These are phyloP conservation scores for Pestalotiopsis fici DNA, from an alignment of 2,329 filamentous ascomycete genomes.

Conservation along the genomic window DNA sequence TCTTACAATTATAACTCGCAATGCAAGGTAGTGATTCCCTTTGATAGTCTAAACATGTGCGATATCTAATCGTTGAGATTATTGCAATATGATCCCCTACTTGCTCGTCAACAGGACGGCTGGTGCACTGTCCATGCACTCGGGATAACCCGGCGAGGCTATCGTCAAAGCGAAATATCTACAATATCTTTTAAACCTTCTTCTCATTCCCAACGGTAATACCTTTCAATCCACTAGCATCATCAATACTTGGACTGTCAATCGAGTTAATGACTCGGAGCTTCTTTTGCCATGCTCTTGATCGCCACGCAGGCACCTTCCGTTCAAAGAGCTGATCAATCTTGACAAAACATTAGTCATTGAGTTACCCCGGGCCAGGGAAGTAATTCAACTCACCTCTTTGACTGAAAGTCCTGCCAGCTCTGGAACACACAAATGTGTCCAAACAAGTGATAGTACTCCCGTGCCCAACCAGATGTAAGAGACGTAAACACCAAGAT, in stretches of 20 bases:
- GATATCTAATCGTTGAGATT: no score
- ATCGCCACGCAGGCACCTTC: background rate
- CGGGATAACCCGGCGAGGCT: no score
- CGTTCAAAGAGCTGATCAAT: background rate
- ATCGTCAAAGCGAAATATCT: no score
- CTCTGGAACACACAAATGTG: background rate
- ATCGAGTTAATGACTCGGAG: background rate
- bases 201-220: background rate
- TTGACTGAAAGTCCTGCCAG: background rate
- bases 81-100: no score
- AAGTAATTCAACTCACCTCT: background rate
- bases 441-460: background rate
- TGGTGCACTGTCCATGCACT: no score
- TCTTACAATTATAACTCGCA: no score
- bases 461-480: background rate
- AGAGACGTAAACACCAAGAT: background rate
- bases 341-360: background rate
- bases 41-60: no score
- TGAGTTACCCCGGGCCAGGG: background rate
- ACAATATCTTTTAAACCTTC: background rate
- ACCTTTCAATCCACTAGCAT: background rate
- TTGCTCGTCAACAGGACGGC: no score
- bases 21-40: no score
- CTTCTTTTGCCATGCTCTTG: background rate
- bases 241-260: background rate